Base-by-base conservation (phyloP, 306 rosid genomes). In the Acacia acuminata region DNA sequence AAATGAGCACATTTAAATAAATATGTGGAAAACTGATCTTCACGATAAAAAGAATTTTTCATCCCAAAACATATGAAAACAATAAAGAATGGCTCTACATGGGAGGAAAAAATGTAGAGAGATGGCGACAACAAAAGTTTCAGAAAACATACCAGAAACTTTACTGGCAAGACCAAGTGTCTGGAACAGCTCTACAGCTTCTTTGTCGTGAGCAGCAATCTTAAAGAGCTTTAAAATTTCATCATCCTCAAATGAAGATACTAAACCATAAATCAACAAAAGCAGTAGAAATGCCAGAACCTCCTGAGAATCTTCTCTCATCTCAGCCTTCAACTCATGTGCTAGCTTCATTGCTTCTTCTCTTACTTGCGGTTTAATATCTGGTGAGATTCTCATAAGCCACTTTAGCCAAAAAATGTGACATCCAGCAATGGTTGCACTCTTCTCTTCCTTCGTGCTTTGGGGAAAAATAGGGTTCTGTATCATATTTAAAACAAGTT, bases 291-390 rank as follows among this genome's bases (percentile, higher is more conserved):
- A 89, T 55, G 80, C 87, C 79, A 94, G 77, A 84, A 77, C 77
- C 81, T 77, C 90, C 79, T 77, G 63, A 38, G 86, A 84, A 73
- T 85, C 68, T 74, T 80, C 74, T 67, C 56, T 36, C 48, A 88
- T 80, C 77, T 75, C 81, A 1, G 64, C 77, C 86, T 85, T 84
- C 92, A 93, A 84, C 24, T 76, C 79, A 72, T 73, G 7, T 55
- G 91, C 93, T 20, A 94, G 71, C 68, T 88, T 87, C 84, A 60
- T 38, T 22, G 97, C 94, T 82, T 81, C 86, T 19, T 84, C 82
- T 64, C 84, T 82, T 43, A 88, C 82, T n/a, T 50, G 81, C 8
- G 88, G 84, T 73, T 42, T 81, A 73, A 92, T 75, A 16, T 56
- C 58, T 30, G 91, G 90, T 15, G 89, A 83, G 71, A 88, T 78